phyloP scores from a whole-genome alignment of 2,329 filamentous ascomycete genomes.

The Colletotrichum karsti region DNA sequence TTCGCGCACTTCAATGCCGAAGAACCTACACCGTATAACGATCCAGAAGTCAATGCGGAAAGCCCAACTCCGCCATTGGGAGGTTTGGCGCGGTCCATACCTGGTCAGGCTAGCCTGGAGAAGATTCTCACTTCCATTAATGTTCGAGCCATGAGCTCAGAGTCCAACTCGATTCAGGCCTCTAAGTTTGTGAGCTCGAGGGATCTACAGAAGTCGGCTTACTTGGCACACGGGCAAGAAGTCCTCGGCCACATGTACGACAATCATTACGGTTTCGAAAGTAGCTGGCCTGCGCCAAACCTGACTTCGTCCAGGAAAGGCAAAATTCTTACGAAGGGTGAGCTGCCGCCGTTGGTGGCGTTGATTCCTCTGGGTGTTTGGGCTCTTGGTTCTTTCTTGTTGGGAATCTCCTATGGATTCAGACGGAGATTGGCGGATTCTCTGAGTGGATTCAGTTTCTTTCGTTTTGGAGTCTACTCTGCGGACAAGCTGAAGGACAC shows the following conservation, averaged over 20 bases:
- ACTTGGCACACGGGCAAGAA: neutral
- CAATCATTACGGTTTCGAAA: neutral
- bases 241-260: neutral
- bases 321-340: neutral
- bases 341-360: neutral
- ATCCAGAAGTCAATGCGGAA: neutral
- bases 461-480: neutral
- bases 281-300: neutral
- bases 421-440: neutral
- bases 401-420: neutral
- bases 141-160: neutral
- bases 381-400: neutral
- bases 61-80: too few relatives aligned
- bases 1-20: neutral
- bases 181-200: neutral
- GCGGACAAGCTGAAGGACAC: neutral
- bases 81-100: too few relatives aligned
- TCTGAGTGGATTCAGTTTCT: neutral
- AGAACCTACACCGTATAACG: neutral
- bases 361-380: neutral
- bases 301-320: neutral
- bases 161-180: neutral
- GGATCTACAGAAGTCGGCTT: neutral
- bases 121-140: neutral
- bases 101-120: neutral